phyloP scores from a whole-genome alignment of 208 protist genomes.

The Kentomonas sorsogonicus region DNA sequence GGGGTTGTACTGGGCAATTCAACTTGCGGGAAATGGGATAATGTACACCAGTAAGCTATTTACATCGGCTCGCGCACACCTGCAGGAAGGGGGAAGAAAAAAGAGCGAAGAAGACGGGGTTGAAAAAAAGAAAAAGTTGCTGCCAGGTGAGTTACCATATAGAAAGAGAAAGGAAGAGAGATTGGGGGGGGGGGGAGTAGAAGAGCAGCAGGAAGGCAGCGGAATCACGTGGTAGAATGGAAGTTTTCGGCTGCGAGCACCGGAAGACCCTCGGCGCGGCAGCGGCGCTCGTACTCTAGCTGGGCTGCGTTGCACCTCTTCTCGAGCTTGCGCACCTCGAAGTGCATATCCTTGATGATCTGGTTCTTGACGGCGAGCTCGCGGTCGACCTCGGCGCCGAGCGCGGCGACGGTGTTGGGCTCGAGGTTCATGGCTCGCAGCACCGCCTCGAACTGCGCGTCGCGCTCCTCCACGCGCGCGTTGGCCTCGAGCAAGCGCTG shows the following conservation, averaged over 20 bases:
- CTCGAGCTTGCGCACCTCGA: constrained; percentile 89
- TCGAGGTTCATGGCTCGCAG: constrained; percentile 92
- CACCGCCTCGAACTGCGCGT: constrained; percentile 88
- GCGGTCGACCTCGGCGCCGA: constrained; percentile 89
- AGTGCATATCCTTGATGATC: constrained; percentile 93
- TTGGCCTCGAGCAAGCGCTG: constrained; percentile 72
- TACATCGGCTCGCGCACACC: too few relatives aligned
- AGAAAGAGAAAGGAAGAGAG: too few relatives aligned
- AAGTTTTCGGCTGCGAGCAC: constrained; percentile 55
- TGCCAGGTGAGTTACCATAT: too few relatives aligned
- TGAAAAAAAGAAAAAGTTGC: too few relatives aligned
- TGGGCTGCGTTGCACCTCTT: constrained; percentile 52
- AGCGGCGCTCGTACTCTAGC: constrained; percentile 76
- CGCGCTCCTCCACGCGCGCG: constrained; percentile 72
- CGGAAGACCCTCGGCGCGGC: constrained; percentile 39
- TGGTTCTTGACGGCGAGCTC: constrained; percentile 92
- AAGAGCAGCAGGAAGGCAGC: too few relatives aligned
- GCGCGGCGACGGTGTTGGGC: constrained; percentile 68
- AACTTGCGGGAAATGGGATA: too few relatives aligned
- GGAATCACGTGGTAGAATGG: constrained; percentile 5
- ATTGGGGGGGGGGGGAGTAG: too few relatives aligned
- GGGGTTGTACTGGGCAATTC: too few relatives aligned
- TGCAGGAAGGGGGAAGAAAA: too few relatives aligned
- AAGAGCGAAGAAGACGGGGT: too few relatives aligned
- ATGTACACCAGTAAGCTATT: too few relatives aligned